phyloP scores from a whole-genome alignment of 2,329 filamentous ascomycete species.

The Fusarium algeriense region DNA sequence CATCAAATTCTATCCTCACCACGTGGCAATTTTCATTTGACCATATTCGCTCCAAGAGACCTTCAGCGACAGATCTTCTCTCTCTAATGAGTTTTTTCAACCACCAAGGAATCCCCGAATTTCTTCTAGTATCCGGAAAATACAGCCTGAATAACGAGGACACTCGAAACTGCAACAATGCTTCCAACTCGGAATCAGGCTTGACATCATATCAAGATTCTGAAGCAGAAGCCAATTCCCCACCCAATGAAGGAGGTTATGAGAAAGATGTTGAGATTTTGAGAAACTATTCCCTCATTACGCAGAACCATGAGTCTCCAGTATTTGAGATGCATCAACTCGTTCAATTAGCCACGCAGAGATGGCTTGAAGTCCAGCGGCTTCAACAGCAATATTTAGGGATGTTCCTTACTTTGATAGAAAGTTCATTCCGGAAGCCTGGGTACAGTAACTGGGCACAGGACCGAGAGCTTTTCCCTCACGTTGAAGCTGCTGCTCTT shows the following conservation, averaged over 20 bases:
- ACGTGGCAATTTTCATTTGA: constrained; percentile 19
- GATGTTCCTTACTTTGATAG: not conserved
- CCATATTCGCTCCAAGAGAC: not conserved
- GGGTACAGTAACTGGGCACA: not conserved
- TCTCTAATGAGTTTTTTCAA: constrained; percentile 20
- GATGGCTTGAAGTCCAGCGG: not conserved
- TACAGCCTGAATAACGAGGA: not conserved
- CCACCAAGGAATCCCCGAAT: not conserved
- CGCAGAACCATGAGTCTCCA: not conserved
- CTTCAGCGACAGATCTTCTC: constrained; percentile 8
- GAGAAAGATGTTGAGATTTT: not conserved
- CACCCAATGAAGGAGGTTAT: not conserved
- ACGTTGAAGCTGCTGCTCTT: too few species aligned
- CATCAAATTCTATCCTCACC: constrained; percentile 1
- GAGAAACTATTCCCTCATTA: not conserved
- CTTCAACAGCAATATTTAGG: not conserved
- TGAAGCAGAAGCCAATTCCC: too few species aligned
- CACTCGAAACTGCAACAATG: not conserved
- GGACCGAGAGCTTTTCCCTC: too few species aligned
- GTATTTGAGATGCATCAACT: not conserved
- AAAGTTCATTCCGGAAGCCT: not conserved
- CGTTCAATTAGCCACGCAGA: not conserved
- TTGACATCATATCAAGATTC: too few species aligned
- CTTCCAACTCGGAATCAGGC: not conserved
- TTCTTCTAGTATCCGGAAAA: not conserved